phyloP scores from a whole-genome alignment of 768 basidiomycete genomes.

The Pisolithus sp. region DNA sequence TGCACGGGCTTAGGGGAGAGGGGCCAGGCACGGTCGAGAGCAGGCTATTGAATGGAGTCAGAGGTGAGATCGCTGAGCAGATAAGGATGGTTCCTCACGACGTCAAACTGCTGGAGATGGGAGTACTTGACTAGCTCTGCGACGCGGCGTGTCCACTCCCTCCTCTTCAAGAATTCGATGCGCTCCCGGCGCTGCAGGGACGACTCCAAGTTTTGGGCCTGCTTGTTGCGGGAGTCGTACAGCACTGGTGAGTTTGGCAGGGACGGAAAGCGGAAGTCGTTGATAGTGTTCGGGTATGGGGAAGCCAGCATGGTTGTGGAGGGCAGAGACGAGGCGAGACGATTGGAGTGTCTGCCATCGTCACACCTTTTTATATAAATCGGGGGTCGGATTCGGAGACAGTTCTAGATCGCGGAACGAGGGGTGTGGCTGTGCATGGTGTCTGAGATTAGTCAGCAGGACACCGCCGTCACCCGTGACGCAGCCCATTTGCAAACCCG shows the following conservation, averaged over 20 bases:
- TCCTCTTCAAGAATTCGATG: conserved; percentile 43
- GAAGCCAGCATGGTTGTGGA: conserved; percentile 16
- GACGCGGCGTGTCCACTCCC: conserved; percentile 38
- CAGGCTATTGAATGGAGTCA: conserved; percentile 9
- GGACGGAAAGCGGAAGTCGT: conserved; percentile 9
- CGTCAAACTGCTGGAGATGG: conserved; percentile 19
- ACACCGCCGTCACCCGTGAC: background rate
- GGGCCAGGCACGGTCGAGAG: conserved; percentile 13
- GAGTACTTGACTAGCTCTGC: conserved; percentile 33
- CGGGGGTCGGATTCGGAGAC: conserved; percentile 4
- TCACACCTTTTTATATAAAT: background rate
- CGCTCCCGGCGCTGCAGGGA: conserved; percentile 41
- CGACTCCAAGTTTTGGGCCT: conserved; percentile 40
- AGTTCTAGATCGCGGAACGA: conserved; percentile 14
- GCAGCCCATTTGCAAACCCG: background rate
- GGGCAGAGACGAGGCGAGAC: conserved; percentile 4
- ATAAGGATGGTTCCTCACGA: conserved; percentile 7
- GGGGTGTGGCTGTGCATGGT: conserved; percentile 20
- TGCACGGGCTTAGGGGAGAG: conserved; percentile 5
- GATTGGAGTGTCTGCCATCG: background rate
- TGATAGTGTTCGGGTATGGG: conserved; percentile 2
- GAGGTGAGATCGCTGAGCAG: background rate
- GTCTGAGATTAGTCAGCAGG: conserved; percentile 18
- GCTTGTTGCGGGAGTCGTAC: conserved; percentile 41
- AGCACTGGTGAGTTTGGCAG: conserved; percentile 19